Base-by-base conservation (phyloP, 306 rosid genomes). In the Glycine tomentella region DNA sequence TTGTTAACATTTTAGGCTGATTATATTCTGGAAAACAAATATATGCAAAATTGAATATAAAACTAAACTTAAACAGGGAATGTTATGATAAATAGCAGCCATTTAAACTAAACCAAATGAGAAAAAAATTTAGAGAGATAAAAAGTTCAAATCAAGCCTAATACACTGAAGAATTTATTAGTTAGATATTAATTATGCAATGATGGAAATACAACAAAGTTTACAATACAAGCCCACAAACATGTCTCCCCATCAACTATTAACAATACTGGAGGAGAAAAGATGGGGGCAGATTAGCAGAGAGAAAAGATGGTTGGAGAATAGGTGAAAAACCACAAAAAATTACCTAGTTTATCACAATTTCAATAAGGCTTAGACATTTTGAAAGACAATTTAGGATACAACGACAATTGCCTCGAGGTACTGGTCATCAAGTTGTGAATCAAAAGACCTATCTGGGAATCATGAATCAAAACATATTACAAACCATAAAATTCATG, bases 1-100 rank as follows among this genome's bases (percentile, higher is more conserved):
- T 52, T 64, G 44, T 64, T n/a, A n/a, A 71, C 36, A 38, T 75
- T 58, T 68, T 52, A 80, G 42, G 63, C 9, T 64, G 53, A 52
- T 64, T 58, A 49, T 63, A n/a, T 51, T 70, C 16, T 40, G 59
- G 8, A 14, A 53, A 31, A 74, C 51, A 72, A 36, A 42, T 31
- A 55, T 45, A 59, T 13, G 48, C 11, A 66, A 64, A 20, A 20
- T 8, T 49, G 8, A 38, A 71, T 10, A 16, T 17, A 69, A 44
- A 48, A 67, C 15, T 12, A 65, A 65, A 36, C 48, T 36, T 44
- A 9, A 13, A 38, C 70, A 40, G n/a, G 52, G 69, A 79, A 66
- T 25, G 31, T 25, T 25, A 25, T 25, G 31, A 25, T 25, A 25
- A 25, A 25, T 25, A 25, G 31, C 48, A 17, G 49, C 38, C 75